Percentiles rank a stretch among this genome's conserved stretches.
Conservation (phyloP, 23 red algal genomes). For the Pyropia haitanensis region DNA sequence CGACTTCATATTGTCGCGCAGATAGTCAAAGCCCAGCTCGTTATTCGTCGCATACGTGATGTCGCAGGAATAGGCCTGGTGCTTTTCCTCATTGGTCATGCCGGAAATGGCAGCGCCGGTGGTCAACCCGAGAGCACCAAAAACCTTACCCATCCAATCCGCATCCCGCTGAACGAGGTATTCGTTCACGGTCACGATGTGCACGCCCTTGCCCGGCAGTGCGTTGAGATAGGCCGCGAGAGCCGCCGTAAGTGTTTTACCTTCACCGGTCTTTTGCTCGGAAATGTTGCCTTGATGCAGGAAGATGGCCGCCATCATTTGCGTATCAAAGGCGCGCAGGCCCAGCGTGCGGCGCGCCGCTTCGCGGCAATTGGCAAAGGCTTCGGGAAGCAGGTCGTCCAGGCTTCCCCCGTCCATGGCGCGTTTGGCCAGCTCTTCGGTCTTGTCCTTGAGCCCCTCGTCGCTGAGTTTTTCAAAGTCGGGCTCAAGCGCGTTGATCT, state of each 20-base stretch:
- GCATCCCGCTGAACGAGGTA: constrained; percentile 15
- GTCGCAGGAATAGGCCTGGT: constrained; percentile 2
- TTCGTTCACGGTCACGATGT: constrained; percentile 16
- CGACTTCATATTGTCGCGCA: constrained; percentile 15
- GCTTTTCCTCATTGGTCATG: constrained; percentile 3
- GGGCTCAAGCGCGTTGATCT: too few relatives aligned
- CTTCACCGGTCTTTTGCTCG: constrained; percentile 16
- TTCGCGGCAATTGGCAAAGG: constrained; percentile 8
- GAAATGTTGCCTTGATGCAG: constrained; percentile 20
- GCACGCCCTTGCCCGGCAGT: not conserved
- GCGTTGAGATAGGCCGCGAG: constrained; percentile 16
- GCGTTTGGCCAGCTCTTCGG: too few relatives aligned
- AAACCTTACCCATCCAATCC: not conserved
- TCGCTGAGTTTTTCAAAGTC: too few relatives aligned
- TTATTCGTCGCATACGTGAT: constrained; percentile 12
- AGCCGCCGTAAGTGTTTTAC: constrained; percentile 3
- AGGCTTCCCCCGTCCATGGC: too few relatives aligned
- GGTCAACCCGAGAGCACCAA: constrained; percentile 2
- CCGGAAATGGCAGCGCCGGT: not conserved
- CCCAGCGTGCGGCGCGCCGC: not conserved
- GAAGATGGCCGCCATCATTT: constrained; percentile 1
- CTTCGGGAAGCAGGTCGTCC: constrained; percentile 1
- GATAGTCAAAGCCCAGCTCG: constrained; percentile 29
- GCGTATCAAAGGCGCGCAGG: constrained; percentile 8
- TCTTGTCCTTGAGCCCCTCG: too few relatives aligned